Percentiles rank a stretch among this genome's conserved stretches.
Evolutionary conservation across 345 rosid species (phyloP).

Genomic region (Jatropha curcas): DNA sequence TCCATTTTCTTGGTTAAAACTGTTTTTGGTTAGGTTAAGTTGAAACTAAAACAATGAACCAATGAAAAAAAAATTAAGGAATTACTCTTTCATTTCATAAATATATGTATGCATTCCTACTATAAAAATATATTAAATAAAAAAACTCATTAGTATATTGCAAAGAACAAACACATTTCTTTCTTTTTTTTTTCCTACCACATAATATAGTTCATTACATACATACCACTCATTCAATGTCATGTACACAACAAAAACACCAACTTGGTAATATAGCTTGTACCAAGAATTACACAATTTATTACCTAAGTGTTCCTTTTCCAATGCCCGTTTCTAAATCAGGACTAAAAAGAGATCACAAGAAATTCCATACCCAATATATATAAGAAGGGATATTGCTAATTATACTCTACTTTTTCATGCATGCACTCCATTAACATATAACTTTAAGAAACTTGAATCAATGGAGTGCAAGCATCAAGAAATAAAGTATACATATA

Average conservation of each 20-base stretch:
- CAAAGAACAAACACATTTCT: too few relatives aligned
- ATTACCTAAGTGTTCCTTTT: neutral
- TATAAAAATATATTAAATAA: too few relatives aligned
- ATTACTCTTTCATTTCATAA: too few relatives aligned
- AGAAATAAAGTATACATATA: conserved; percentile 6
- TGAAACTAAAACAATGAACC: too few relatives aligned
- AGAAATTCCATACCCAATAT: conserved; percentile 1
- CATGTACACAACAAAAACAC: neutral
- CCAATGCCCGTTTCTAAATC: neutral
- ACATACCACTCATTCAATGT: neutral
- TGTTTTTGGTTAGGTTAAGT: too few relatives aligned
- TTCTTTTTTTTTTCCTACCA: too few relatives aligned
- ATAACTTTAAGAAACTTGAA: neutral
- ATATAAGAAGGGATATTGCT: neutral
- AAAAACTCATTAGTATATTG: too few relatives aligned
- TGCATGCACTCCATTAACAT: conserved; percentile 20
- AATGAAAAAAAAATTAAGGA: too few relatives aligned
- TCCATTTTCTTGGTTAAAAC: too few relatives aligned
- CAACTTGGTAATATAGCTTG: neutral
- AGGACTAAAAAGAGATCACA: neutral
- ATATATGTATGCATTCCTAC: too few relatives aligned
- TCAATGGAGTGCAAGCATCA: conserved; percentile 21
- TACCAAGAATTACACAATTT: neutral
- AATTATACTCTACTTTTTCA: conserved; percentile 18
- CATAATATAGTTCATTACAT: too few relatives aligned